Conservation (phyloP, 1,284 basidiomycete species). For the Testicularia cyperi region DNA sequence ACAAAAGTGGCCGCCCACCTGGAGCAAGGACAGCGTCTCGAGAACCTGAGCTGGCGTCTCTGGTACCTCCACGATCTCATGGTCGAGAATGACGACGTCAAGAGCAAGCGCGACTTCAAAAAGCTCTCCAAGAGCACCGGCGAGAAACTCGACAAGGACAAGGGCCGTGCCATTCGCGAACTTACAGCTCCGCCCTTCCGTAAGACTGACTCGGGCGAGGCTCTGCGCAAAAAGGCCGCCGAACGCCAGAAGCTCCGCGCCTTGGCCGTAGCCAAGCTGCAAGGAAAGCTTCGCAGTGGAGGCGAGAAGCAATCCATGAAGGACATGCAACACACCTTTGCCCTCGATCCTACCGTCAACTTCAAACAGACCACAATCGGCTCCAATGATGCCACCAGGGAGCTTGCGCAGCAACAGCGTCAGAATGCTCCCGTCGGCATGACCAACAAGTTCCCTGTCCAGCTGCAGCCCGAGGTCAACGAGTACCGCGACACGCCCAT, state of each 20-base stretch:
- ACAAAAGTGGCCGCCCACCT: conserved; percentile 46
- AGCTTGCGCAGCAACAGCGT: conserved; percentile 15
- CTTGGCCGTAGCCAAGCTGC: conserved; percentile 31
- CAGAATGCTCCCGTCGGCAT: conserved; percentile 24
- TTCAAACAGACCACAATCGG: conserved; percentile 31
- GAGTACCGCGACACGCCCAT: conserved; percentile 6
- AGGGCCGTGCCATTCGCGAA: conserved; percentile 27
- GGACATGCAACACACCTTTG: conserved; percentile 35
- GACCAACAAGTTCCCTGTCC: conserved; percentile 32
- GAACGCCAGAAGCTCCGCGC: conserved; percentile 38
- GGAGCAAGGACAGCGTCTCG: conserved; percentile 50
- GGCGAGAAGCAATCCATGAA: conserved; percentile 30
- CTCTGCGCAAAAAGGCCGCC: conserved; percentile 29
- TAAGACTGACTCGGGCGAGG: conserved; percentile 36
- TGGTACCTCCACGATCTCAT: conserved; percentile 46
- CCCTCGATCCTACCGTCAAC: conserved; percentile 30
- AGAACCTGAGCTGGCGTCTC: conserved; percentile 48
- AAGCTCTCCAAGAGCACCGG: conserved; percentile 35
- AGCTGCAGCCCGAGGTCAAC: conserved; percentile 13
- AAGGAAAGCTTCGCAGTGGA: conserved; percentile 25
- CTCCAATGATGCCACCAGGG: conserved; percentile 22
- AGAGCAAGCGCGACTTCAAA: conserved; percentile 30
- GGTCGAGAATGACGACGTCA: conserved; percentile 39
- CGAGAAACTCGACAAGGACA: conserved; percentile 42
- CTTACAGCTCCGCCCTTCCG: conserved; percentile 40